Percentiles rank a stretch among this genome's conserved stretches.
Evolutionary conservation across 257 asterid genomes (phyloP).

Genomic region (Linaria vulgaris): DNA sequence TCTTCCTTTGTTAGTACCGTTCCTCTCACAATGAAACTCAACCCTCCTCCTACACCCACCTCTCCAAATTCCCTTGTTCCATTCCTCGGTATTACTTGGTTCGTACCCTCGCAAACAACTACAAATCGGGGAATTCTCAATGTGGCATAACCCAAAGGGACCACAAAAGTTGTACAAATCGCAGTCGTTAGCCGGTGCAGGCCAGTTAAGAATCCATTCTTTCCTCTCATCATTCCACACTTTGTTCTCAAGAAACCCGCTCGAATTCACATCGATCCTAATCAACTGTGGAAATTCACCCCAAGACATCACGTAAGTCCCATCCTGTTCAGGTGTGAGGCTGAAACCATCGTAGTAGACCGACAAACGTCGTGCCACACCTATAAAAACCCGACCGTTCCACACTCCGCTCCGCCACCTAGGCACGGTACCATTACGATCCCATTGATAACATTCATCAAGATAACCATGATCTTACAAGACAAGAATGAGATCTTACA

Average conservation of each 20-base stretch:
- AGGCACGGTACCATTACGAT: neutral
- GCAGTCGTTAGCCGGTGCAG: slow-evolving; percentile 14
- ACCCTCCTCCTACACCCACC: slow-evolving; percentile 35
- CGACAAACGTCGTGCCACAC: neutral
- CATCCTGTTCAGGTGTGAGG: slow-evolving; percentile 9
- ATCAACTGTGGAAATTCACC: neutral
- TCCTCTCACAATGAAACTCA: slow-evolving; percentile 18
- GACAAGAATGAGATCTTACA: too few relatives aligned
- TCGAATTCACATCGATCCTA: slow-evolving; percentile 1
- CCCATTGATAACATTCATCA: too few relatives aligned
- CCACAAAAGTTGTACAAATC: slow-evolving; percentile 34
- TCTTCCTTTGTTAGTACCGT: neutral
- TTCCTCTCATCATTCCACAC: neutral
- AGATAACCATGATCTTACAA: too few relatives aligned
- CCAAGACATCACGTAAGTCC: neutral
- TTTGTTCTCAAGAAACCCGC: slow-evolving; percentile 17
- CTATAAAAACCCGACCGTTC: slow-evolving; percentile 19
- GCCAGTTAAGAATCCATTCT: slow-evolving; percentile 17
- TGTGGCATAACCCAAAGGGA: slow-evolving; percentile 28
- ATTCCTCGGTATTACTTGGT: slow-evolving; percentile 28
- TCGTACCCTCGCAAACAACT: slow-evolving; percentile 31
- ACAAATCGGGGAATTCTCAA: slow-evolving; percentile 19
- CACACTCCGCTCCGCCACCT: slow-evolving; percentile 37
- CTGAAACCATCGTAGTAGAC: slow-evolving; percentile 14
- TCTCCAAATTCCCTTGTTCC: slow-evolving; percentile 36